These are phyloP conservation scores for Alternaria ethzedia DNA, from an alignment of 2,329 filamentous ascomycete species.

Conservation along the genomic window DNA sequence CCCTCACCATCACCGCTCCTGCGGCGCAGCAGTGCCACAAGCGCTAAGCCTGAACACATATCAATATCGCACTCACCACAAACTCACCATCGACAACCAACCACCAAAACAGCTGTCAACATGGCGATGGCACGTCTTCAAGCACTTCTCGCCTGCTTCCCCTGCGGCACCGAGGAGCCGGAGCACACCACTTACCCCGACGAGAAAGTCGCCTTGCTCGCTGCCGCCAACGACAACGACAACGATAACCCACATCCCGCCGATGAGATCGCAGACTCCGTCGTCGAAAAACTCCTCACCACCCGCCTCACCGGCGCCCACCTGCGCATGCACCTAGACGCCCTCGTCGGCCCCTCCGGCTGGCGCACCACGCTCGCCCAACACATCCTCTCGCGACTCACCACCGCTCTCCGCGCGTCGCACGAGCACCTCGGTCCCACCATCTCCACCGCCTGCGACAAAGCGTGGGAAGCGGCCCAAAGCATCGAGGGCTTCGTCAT, in stretches of 20 bases:
- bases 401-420: conserved; percentile 26
- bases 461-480: conserved; percentile 27
- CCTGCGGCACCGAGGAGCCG: conserved; percentile 4
- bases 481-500: conserved; percentile 36
- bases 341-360: conserved; percentile 29
- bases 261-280: conserved; percentile 24
- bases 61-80: background rate
- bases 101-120: background rate
- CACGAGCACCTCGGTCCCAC: conserved; percentile 30
- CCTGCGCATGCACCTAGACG: conserved; percentile 31
- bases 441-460: conserved; percentile 32
- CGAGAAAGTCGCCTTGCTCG: conserved; percentile 26
- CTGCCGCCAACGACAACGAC: too few species aligned
- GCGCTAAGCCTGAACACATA: conserved; percentile 8
- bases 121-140: conserved; percentile 17
- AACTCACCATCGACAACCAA: background rate
- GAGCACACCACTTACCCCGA: background rate
- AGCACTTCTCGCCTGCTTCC: conserved; percentile 19
- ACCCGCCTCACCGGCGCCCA: conserved; percentile 21
- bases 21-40: conserved; percentile 11
- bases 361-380: conserved; percentile 44
- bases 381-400: conserved; percentile 34
- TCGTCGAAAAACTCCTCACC: conserved; percentile 24
- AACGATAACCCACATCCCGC: too few species aligned
- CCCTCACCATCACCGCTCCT: background rate